These are phyloP conservation scores for Tinospora cordifolia DNA, from an alignment of 164 flowering plant species.

Conservation along the genomic window DNA sequence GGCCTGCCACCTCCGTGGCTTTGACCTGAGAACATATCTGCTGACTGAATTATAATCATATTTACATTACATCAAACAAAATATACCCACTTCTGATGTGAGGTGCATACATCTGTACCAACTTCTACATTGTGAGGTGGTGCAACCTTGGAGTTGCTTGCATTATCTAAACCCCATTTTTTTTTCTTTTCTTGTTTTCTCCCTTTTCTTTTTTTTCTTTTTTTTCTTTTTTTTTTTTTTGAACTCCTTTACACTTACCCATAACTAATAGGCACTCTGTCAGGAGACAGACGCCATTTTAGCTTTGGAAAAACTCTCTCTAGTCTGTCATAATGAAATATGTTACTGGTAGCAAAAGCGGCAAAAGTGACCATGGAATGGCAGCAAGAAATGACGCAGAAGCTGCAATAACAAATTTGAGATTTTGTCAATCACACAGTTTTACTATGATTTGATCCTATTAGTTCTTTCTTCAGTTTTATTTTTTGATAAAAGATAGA, in stretches of 20 bases:
- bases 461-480: no score
- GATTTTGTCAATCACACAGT: no score
- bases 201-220: constrained; percentile 17
- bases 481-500: no score
- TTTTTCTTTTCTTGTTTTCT: neutral
- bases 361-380: constrained; percentile 21
- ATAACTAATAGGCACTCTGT: neutral
- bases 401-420: constrained; percentile 24
- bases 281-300: constrained; percentile 16
- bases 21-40: constrained; percentile 51
- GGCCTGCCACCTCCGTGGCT: constrained; percentile 74
- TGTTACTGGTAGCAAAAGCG: constrained; percentile 28
- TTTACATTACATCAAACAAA: constrained; percentile 39
- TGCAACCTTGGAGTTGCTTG: constrained; percentile 23
- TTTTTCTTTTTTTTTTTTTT: neutral
- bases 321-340: constrained; percentile 17
- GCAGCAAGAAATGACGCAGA: constrained; percentile 19
- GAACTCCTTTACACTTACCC: constrained; percentile 12
- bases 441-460: no score
- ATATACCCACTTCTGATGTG: constrained; percentile 28
- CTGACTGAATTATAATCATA: constrained; percentile 33
- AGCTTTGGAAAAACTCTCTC: constrained; percentile 8
- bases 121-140: constrained; percentile 13
- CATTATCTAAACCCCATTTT: constrained; percentile 22
- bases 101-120: no score